phyloP scores from a whole-genome alignment of 208 protist genomes.

The Leishmania major region DNA sequence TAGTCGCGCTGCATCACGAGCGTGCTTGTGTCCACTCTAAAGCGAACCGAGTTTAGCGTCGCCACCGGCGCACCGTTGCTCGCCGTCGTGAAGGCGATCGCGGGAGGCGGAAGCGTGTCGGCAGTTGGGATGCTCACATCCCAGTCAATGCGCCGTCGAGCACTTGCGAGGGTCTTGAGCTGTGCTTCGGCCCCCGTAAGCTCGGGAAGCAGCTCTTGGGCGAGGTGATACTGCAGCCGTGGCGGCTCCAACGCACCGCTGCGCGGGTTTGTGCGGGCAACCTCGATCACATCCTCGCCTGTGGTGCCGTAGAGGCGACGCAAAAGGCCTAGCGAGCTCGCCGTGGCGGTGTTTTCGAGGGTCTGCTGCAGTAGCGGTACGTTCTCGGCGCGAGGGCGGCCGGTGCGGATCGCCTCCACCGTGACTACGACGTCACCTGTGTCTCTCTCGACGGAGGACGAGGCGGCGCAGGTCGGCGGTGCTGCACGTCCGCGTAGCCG shows the following conservation, averaged over 20 bases:
- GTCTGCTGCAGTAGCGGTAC: slow-evolving; percentile 20
- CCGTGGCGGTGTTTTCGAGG: background rate
- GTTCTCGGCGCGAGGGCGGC: background rate
- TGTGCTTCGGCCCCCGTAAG: slow-evolving; percentile 39
- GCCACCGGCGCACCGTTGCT: slow-evolving; percentile 31
- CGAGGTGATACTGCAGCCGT: slow-evolving; percentile 28
- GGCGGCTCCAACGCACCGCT: slow-evolving; percentile 23
- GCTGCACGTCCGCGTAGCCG: background rate
- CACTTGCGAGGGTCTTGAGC: slow-evolving; percentile 41
- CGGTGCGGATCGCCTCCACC: slow-evolving; percentile 22
- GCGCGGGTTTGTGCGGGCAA: slow-evolving; percentile 21
- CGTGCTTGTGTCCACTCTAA: slow-evolving; percentile 36
- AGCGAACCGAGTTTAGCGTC: slow-evolving; percentile 21
- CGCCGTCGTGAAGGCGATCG: slow-evolving; percentile 54
- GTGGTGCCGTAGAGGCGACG: slow-evolving; percentile 55
- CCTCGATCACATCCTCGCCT: slow-evolving; percentile 36
- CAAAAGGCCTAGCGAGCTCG: slow-evolving; percentile 31
- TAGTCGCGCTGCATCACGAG: slow-evolving; percentile 29
- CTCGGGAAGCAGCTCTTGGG: slow-evolving; percentile 51
- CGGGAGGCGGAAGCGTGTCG: slow-evolving; percentile 48
- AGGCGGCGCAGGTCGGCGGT: background rate
- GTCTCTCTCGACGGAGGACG: background rate
- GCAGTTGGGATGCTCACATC: slow-evolving; percentile 56
- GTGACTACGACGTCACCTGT: background rate
- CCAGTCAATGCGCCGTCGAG: slow-evolving; percentile 57